Conservation (phyloP, 2,329 filamentous ascomycete genomes). For the Aspergillus sclerotialis region DNA sequence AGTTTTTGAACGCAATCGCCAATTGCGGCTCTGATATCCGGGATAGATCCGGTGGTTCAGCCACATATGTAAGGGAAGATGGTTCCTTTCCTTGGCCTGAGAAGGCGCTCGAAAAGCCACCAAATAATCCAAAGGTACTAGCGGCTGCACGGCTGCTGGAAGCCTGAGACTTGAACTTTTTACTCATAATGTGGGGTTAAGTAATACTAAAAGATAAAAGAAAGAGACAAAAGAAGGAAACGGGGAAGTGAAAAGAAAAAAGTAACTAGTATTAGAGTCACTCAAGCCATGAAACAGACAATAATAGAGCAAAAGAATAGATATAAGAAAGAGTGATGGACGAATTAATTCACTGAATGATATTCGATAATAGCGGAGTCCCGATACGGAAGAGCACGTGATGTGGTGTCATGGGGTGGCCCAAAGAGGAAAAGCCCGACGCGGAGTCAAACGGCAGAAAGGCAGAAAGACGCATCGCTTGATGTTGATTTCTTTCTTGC, state of each 20-base stretch:
- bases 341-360: no score
- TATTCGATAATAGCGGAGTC: slow-evolving; percentile 19
- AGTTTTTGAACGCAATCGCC: slow-evolving; percentile 85
- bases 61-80: slow-evolving; percentile 74
- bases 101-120: slow-evolving; percentile 30
- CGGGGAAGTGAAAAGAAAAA: slow-evolving; percentile 11
- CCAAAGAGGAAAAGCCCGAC: slow-evolving; percentile 23
- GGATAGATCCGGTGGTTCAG: slow-evolving; percentile 75
- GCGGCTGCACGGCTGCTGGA: slow-evolving; percentile 56
- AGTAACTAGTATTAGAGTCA: slow-evolving; percentile 1
- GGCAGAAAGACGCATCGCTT: no score
- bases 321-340: no score
- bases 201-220: slow-evolving; percentile 13
- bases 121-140: slow-evolving; percentile 42
- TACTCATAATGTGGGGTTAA: slow-evolving; percentile 47
- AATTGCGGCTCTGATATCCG: slow-evolving; percentile 71
- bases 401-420: slow-evolving; percentile 23
- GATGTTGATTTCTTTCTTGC: slow-evolving; percentile 8
- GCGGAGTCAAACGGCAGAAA: slow-evolving; percentile 5
- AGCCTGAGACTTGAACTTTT: slow-evolving; percentile 57
- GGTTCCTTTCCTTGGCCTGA: slow-evolving; percentile 38
- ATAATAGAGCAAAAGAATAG: no score
- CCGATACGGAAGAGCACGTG: slow-evolving; percentile 27
- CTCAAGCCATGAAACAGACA: not conserved
- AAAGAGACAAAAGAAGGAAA: slow-evolving; percentile 13